phyloP scores from a whole-genome alignment of 768 basidiomycete species.

The Tricholoma hemisulphureum region DNA sequence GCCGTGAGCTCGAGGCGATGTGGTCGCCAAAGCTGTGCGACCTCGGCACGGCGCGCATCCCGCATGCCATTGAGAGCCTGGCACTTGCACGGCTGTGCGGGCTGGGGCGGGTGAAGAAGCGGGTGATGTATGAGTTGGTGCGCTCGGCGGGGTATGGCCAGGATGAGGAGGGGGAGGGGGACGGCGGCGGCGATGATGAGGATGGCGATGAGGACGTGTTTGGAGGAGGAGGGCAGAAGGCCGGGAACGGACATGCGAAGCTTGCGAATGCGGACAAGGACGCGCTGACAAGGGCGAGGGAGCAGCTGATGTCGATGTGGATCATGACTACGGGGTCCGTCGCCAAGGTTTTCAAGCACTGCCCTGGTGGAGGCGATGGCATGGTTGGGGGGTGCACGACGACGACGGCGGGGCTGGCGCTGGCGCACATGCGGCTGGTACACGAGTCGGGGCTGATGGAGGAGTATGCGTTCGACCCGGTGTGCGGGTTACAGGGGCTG shows the following conservation, averaged over 20 bases:
- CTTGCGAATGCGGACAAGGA: slow-evolving; percentile 1
- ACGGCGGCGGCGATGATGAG: not conserved
- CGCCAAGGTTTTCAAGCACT: not conserved
- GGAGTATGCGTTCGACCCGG: slow-evolving; percentile 3
- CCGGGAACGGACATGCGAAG: not conserved
- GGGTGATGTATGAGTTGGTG: slow-evolving; percentile 37
- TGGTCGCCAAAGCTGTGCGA: slow-evolving; percentile 29
- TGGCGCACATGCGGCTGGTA: slow-evolving; percentile 7
- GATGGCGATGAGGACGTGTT: not conserved
- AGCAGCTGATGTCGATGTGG: slow-evolving; percentile 11
- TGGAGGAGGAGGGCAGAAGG: not conserved
- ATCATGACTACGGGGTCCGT: not conserved
- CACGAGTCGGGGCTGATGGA: slow-evolving; percentile 8
- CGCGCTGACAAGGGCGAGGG: slow-evolving; percentile 11
- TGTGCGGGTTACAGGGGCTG: slow-evolving; percentile 12
- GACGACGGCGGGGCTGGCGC: not conserved
- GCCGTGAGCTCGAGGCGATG: slow-evolving; percentile 23
- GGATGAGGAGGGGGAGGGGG: not conserved
- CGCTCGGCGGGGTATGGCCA: slow-evolving; percentile 27
- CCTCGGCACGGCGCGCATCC: slow-evolving; percentile 17
- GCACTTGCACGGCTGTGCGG: slow-evolving; percentile 27
- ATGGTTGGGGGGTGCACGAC: slow-evolving; percentile 9
- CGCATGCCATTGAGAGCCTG: slow-evolving; percentile 29
- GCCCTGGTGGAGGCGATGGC: slow-evolving; percentile 4
- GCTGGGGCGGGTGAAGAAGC: slow-evolving; percentile 27